Base-by-base conservation (phyloP, 768 basidiomycete genomes). In the Calocybe gangraenosa region DNA sequence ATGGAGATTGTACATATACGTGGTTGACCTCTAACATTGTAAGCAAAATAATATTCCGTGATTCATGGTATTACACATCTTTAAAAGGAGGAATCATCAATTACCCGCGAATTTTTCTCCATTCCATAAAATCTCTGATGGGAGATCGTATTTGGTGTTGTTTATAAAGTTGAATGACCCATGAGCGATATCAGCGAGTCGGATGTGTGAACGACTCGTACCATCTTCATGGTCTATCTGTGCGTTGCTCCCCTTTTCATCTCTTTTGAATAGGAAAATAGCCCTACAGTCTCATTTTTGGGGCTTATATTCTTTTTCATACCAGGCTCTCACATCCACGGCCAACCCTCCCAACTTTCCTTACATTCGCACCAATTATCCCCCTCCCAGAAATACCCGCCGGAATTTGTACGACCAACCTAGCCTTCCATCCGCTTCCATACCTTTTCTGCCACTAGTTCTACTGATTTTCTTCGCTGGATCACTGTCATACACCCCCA, bases 91-190 rank as follows among this genome's bases (percentile, higher is more conserved):
- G n/a, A n/a, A n/a, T n/a, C n/a, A n/a, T n/a, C n/a, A n/a, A n/a
- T n/a, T n/a, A n/a, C n/a, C n/a, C n/a, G n/a, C n/a, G n/a, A n/a
- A n/a, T n/a, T n/a, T n/a, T n/a, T n/a, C n/a, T n/a, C n/a, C n/a
- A n/a, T n/a, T n/a, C n/a, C n/a, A n/a, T n/a, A n/a, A 11, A 28
- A 11, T 28, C 25, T 5, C 25, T 5, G 11, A 5, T 5, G 25
- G 25, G 3, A 11, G 19, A 15, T 15, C 9, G 38, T 57, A 42
- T 57, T 57, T 57, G 53, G 38, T 30, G 40, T 33, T 57, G 44
- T 57, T 54, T 52, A 53, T 32, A 38, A 54, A 44, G 56, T 57
- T 57, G 50, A 54, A 57, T 36, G 13, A 19, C 39, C 31, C 37
- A 31, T 32, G 17, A 22, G 40, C 13, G 33, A 13, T n/a, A n/a